Conservation (phyloP, 495 filamentous ascomycete genomes). For the Penicillium argentinense region DNA sequence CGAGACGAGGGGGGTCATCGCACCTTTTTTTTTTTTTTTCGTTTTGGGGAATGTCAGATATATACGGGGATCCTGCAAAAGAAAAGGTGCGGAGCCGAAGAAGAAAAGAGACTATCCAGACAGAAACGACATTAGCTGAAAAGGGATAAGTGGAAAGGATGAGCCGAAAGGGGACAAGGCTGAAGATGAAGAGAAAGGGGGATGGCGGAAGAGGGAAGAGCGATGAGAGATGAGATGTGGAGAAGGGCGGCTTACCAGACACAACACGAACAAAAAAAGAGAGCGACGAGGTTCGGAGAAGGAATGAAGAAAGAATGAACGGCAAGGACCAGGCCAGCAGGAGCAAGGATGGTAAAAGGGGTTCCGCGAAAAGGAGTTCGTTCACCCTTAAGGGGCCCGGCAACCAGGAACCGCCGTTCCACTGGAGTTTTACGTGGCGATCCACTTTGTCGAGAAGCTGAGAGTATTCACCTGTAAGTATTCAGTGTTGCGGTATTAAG, state of each 20-base stretch:
- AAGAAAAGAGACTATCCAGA: constrained; percentile 17
- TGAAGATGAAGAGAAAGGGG: constrained; percentile 35
- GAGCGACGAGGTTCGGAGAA: constrained; percentile 1
- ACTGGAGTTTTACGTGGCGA: too few relatives aligned
- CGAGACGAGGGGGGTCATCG: background rate
- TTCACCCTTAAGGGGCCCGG: too few relatives aligned
- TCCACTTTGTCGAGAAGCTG: too few relatives aligned
- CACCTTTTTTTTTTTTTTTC: constrained; percentile 21
- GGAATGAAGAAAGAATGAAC: constrained; percentile 9
- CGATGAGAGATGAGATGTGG: background rate
- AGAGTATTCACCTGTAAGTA: too few relatives aligned
- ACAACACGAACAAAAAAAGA: constrained; percentile 1
- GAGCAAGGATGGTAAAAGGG: too few relatives aligned
- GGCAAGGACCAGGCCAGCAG: constrained; percentile 24
- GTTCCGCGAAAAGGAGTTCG: too few relatives aligned
- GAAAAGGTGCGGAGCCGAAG: constrained; percentile 15
- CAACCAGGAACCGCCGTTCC: too few relatives aligned
- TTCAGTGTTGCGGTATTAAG: too few relatives aligned
- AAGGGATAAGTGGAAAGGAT: constrained; percentile 24
- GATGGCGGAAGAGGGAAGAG: constrained; percentile 16
- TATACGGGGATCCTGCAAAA: constrained; percentile 20
- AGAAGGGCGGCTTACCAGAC: background rate
- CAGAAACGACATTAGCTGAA: constrained; percentile 28
- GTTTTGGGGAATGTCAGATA: constrained; percentile 33
- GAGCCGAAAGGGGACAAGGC: constrained; percentile 17